Evolutionary conservation across 2,329 filamentous ascomycete genomes (phyloP), one percentile per base, ranked within the genome.

Genomic region (Penicillium sp.): DNA sequence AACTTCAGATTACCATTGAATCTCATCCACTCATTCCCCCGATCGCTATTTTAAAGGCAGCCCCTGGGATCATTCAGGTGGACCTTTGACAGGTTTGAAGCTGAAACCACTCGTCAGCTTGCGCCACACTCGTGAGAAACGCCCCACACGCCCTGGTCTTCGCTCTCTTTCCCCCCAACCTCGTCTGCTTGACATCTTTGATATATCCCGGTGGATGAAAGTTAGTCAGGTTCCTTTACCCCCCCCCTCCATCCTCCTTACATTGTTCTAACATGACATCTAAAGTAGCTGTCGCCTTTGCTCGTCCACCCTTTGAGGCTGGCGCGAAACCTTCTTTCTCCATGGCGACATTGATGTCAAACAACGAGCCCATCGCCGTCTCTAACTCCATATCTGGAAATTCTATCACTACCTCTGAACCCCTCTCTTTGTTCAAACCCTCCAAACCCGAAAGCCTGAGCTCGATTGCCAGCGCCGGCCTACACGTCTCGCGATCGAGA

Each of bases 281-380:
- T 48, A 58, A 71, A 63, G 55, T 72, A 70, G 69, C 69, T 61
- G 58, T 66, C 53, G 58, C 65, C 39, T 64, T 69, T 60, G 56
- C 65, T 66, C 68, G 62, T 65, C 68, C 66, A 64, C 61, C 65
- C 38, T 65, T 66, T 50, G 62, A 66, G 66, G 64, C 66, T 65
- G 69, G 69, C 66, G 65, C 61, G 52, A 68, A 66, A 53, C 62
- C 62, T 62, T 60, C 61, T 59, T 64, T 67, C 68, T 75, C 72
- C 69, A 77, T 77, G 75, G 74, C 74, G 63, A 71, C 72, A 57
- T 71, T 74, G 70, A 74, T 76, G 68, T 71, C 73, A 40, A 74
- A 66, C 64, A 74, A 66, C 66, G 74, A 77, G 60, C 69, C 73
- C 55, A 66, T 75, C 62, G 63, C 71, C 55, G 67, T 74, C 50